Evolutionary conservation across 345 rosid genomes (phyloP).

Genomic region (Laguncularia racemosa): DNA sequence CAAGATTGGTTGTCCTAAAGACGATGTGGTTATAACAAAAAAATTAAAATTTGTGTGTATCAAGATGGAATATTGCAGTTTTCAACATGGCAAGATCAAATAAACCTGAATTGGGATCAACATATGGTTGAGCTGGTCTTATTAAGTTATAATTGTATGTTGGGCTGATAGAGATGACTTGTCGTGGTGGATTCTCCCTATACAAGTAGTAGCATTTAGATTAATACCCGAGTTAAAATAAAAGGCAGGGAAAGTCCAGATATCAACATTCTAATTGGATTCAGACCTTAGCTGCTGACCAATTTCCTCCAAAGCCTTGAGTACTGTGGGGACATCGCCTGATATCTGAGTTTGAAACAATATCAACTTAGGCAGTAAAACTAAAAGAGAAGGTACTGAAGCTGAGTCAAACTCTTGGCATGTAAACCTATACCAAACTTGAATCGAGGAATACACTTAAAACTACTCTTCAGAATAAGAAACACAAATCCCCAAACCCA

Average conservation of each 20-base stretch:
- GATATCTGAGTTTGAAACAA: slow-evolving; percentile 32
- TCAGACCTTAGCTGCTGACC: slow-evolving; percentile 48
- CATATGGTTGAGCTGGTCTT: slow-evolving; percentile 30
- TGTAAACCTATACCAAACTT: background rate
- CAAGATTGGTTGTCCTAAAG: slow-evolving; percentile 62
- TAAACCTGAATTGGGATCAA: slow-evolving; percentile 53
- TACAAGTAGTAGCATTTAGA: background rate
- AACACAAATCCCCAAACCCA: too few species aligned
- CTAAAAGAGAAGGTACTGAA: background rate
- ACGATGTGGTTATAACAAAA: slow-evolving; percentile 43
- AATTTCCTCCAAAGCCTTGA: slow-evolving; percentile 52
- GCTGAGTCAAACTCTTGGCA: background rate
- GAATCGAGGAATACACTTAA: too few species aligned
- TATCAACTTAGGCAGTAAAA: background rate
- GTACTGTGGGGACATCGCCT: slow-evolving; percentile 49
- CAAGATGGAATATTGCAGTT: slow-evolving; percentile 14
- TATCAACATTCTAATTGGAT: background rate
- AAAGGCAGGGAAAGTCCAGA: background rate
- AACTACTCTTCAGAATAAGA: too few species aligned
- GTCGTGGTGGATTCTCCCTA: slow-evolving; percentile 60
- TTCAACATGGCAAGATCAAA: slow-evolving; percentile 8
- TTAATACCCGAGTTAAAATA: background rate
- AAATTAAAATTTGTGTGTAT: slow-evolving; percentile 34
- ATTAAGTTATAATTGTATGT: slow-evolving; percentile 34
- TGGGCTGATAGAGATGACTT: slow-evolving; percentile 58